These are phyloP conservation scores for Puccinia hordei DNA, from an alignment of 1,284 basidiomycete species.

Conservation along the genomic window DNA sequence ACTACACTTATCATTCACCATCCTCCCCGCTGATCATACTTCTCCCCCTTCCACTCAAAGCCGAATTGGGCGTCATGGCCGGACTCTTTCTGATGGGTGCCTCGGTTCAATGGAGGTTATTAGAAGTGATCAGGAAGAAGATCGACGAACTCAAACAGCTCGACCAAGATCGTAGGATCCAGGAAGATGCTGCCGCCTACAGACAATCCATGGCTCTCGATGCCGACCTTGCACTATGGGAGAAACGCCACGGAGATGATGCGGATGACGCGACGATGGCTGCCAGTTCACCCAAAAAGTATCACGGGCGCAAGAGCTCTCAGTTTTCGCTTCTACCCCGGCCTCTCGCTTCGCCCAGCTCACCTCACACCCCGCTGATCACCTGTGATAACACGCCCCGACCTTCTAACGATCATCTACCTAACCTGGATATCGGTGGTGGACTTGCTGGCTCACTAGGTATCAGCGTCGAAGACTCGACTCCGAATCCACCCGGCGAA, in stretches of 20 bases:
- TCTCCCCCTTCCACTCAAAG: too few relatives aligned
- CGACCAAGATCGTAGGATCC: conserved; percentile 21
- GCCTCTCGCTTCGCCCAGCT: background rate
- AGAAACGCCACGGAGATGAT: conserved; percentile 28
- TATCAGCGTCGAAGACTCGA: background rate
- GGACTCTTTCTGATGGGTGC: conserved; percentile 48
- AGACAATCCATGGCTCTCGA: conserved; percentile 47
- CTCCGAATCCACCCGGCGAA: background rate
- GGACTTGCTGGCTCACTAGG: conserved; percentile 30
- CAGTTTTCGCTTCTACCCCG: conserved; percentile 35
- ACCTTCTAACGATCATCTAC: conserved; percentile 3
- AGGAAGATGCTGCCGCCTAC: conserved; percentile 46
- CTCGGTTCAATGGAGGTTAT: conserved; percentile 44
- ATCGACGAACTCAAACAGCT: conserved; percentile 30
- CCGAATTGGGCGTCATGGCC: conserved; percentile 44
- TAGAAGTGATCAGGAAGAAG: conserved; percentile 44
- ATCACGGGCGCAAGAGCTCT: conserved; percentile 29
- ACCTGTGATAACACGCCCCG: background rate
- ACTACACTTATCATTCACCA: background rate
- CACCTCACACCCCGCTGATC: background rate
- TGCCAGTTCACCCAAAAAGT: conserved; percentile 24
- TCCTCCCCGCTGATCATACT: background rate
- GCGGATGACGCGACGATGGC: conserved; percentile 13
- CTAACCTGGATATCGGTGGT: conserved; percentile 6
- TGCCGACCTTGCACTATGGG: conserved; percentile 37